A percentile compares a stretch with the other conserved stretches of the same genome.
Conservation (phyloP, 352 stramenopile species). For the Phytophthora vignae region DNA sequence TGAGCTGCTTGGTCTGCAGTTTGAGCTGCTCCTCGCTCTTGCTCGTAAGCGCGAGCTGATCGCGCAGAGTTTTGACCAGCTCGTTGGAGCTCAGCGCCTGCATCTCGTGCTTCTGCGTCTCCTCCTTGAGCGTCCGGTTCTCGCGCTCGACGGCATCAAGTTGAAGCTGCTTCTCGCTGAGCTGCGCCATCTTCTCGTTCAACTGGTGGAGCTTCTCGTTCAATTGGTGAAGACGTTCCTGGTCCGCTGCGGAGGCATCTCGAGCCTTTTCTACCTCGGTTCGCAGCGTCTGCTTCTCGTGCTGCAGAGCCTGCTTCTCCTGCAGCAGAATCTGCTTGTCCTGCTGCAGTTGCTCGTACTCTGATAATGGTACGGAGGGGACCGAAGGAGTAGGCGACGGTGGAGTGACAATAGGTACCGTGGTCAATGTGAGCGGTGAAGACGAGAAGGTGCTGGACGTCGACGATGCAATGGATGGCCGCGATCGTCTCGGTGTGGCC, state of each 20-base stretch:
- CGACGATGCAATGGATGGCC: conserved; percentile 13
- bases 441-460: conserved; percentile 9
- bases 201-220: conserved; percentile 50
- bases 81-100: conserved; percentile 64
- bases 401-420: conserved; percentile 8
- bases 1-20: conserved; percentile 71
- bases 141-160: conserved; percentile 62
- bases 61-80: conserved; percentile 56
- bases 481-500: conserved; percentile 14
- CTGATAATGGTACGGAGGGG: conserved; percentile 25
- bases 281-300: conserved; percentile 39
- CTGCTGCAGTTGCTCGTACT: conserved; percentile 52
- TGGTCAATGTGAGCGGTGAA: conserved; percentile 16
- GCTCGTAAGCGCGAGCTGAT: conserved; percentile 59
- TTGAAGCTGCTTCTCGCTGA: conserved; percentile 47
- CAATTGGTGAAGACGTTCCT: conserved; percentile 43
- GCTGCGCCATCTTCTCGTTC: conserved; percentile 38
- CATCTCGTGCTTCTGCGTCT: conserved; percentile 69
- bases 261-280: conserved; percentile 29
- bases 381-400: not conserved
- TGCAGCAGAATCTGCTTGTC: conserved; percentile 44
- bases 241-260: conserved; percentile 24
- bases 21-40: conserved; percentile 79
- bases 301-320: conserved; percentile 48
- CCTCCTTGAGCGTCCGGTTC: conserved; percentile 65